Base-by-base conservation (phyloP, 2,329 filamentous ascomycete genomes). In the Aspergillus versicolor region DNA sequence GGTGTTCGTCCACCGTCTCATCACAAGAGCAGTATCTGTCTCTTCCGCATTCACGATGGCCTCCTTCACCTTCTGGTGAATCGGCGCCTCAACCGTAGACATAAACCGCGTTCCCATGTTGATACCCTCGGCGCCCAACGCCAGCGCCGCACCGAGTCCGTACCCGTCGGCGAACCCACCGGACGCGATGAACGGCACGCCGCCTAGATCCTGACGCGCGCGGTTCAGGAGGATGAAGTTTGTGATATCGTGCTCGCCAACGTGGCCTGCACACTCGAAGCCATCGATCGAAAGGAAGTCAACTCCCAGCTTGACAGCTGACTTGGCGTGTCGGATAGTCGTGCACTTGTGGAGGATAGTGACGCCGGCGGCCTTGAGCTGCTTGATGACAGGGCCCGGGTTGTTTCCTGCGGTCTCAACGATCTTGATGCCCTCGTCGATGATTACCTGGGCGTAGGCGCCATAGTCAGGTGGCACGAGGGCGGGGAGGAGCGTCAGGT, bases 101-200 rank as follows among this genome's bases (percentile, higher is more conserved):
- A 99, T 95, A 80, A 97, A 99, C 42, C 94, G 83, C 9, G 94
- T 99, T 57, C 94, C 94, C 94, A 99, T 99, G 78, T 99, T 99
- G 78, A 97, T 88, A 61, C 94, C 94, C 73, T 91, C 90, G 0
- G 94, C 94, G 37, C 94, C 94, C 12, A 99, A 83, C 41, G 88
- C 88, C 65, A 99, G 80, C 7, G 94, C 94, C 2, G 93, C 94
- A 1, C 94, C 94, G 19, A 99, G 83, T 4, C 94, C 94, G 68
- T 96, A 86, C 0, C 94, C 94, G 73, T 99, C 94, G 12, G 92
- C 93, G 71, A 99, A 97, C 2, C 94, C 94, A 56, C 94, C 94
- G 2, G 90, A 95, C 1, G 94, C 94, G 71, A 99, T 96, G 74
- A 97, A 99, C 0, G 94, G 94, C 9, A 95, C 85, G 37, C 83